Base-by-base conservation (phyloP, 2,329 filamentous ascomycete genomes). In the Tolypocladium endophyticum region DNA sequence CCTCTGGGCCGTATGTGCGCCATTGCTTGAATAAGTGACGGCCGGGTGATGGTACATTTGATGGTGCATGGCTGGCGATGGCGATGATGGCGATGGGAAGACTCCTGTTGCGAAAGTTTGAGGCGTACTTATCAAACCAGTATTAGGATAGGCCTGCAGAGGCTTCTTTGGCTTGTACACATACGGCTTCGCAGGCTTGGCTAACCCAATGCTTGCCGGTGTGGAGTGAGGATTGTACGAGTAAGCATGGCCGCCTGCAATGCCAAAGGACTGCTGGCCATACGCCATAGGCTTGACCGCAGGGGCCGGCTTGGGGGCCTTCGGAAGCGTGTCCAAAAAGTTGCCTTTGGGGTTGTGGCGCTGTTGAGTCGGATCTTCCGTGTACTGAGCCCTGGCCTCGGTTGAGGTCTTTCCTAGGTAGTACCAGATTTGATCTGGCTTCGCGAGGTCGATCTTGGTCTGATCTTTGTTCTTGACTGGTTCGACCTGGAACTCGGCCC, bases 351-450 rank as follows among this genome's bases (percentile, higher is more conserved):
- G 76, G 61, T 90, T 90, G 72, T 90, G 81, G 54, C 77, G 76
- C n/a, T 74, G 79, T 16, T 73, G 79, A 11, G 68, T 63, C 52
- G 82, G 84, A 73, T 96, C 86, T 67, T 94, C 89, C 5, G 92
- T 96, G 74, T 94, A 99, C 71, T 95, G 91, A 33, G 92, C 87
- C 72, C 87, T 92, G 58, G 91, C 89, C 69, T 97, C 93, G 8
- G 93, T 97, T 28, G 93, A 97, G 25, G 82, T 84, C 71, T 85
- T 85, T 38, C 90, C 90, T 61, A 99, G 81, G 71, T 97, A 97
- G 75, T 91, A 84, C 90, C 92, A 97, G 23, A 96, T 73, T 70
- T 90, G 87, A 62, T 93, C 83, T 20, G 86, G 80, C 70, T 88
- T 89, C 62, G 74, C 74, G 11, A 96, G 73, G 68, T 96, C 85